Evolutionary conservation across 345 rosid genomes (phyloP), one percentile per base, ranked within the genome.

Genomic region (Crucihimalaya himalaica): DNA sequence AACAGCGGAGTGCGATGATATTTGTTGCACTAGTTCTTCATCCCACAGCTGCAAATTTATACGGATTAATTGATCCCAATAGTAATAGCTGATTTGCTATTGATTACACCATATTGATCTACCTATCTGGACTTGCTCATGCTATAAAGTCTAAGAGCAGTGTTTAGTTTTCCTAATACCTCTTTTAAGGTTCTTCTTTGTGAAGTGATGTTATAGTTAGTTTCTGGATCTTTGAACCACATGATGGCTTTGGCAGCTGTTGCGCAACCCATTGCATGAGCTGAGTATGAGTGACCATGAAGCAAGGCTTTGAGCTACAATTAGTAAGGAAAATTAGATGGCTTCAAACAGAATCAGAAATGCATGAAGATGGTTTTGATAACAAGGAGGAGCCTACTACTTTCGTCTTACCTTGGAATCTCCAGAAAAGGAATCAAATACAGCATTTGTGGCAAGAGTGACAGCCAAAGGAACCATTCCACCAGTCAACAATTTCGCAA

Each of bases 221-320:
- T 83, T 73, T 67, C 80, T 72, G 96, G 92, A 83, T 95, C 88
- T 78, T 84, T 92, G 79, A 86, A 90, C 97, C 98, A 90, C 77
- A 83, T 77, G 18, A 95, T 92, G 54, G 99, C 74, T 72, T 87
- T 95, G 62, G 74, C 84, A 52, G 99, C 98, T 54, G 98, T 97
- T 25, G 85, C 75, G 61, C 98, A 95, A 43, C 97, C 99, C 89
- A 88, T 83, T 61, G 98, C 94, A 83, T 95, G 97, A 58, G 97
- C 98, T 42, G 95, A 58, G 77, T 94, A 91, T 6, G 98, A 91
- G 78, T 94, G 98, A 63, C 98, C 98, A 75, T 91, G 98, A 77
- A 94, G 83, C 75, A 94, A 89, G 28, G 97, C 98, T 78, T 85
- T 82, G 66, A 94, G 94, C 98, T 94, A 73, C 76, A 80, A 72